Conservation (phyloP, 1,284 basidiomycete species). For the Leccinum pachyderme region DNA sequence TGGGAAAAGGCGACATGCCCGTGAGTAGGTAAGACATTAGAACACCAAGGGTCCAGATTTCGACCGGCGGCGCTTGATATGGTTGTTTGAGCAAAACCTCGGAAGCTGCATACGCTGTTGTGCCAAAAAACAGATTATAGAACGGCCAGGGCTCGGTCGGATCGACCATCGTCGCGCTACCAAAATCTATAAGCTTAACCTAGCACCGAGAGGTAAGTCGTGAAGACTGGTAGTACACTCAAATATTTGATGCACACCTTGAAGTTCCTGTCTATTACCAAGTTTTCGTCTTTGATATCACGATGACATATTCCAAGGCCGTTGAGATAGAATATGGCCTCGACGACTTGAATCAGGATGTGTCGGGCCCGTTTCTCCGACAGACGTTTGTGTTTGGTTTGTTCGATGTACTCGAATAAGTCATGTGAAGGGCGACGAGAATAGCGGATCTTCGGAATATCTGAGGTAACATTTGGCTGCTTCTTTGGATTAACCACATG, state of each 20-base stretch:
- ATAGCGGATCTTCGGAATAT: slow-evolving; percentile 48
- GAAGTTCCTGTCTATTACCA: slow-evolving; percentile 76
- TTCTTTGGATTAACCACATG: slow-evolving; percentile 13
- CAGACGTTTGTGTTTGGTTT: slow-evolving; percentile 73
- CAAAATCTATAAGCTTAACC: slow-evolving; percentile 95
- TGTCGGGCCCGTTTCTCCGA: slow-evolving; percentile 78
- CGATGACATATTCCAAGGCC: slow-evolving; percentile 80
- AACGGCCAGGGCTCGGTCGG: slow-evolving; percentile 61
- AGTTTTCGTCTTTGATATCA: slow-evolving; percentile 94
- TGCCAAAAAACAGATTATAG: slow-evolving; percentile 78
- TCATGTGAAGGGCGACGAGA: slow-evolving; percentile 81
- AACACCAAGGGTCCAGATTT: slow-evolving; percentile 92
- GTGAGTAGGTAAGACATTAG: slow-evolving; percentile 84
- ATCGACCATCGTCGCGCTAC: slow-evolving; percentile 80
- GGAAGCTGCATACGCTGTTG: slow-evolving; percentile 75
- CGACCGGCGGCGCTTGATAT: slow-evolving; percentile 77
- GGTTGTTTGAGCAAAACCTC: slow-evolving; percentile 78
- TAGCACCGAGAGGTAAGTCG: slow-evolving; percentile 30
- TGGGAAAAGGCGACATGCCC: slow-evolving; percentile 82
- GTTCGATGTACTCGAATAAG: slow-evolving; percentile 92
- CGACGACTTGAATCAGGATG: slow-evolving; percentile 86
- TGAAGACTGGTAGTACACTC: not conserved
- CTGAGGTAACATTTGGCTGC: slow-evolving; percentile 9
- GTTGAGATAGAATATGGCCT: slow-evolving; percentile 80
- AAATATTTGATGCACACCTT: slow-evolving; percentile 44